phyloP scores from a whole-genome alignment of 2,329 filamentous ascomycete genomes.

The Claviceps digitariae region DNA sequence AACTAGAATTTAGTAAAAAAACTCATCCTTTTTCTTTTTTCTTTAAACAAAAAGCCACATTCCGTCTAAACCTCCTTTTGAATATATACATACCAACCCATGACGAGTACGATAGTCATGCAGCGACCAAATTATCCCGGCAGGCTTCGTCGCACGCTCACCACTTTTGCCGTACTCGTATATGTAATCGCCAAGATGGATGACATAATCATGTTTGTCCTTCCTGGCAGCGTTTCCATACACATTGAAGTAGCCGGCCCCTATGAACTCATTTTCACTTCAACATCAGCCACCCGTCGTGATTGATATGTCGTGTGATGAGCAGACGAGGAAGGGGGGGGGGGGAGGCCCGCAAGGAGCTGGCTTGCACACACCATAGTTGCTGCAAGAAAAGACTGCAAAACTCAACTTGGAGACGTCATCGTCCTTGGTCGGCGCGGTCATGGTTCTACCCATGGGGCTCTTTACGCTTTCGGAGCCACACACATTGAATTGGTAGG shows the following conservation, averaged over 20 bases:
- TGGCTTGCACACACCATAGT: slow-evolving; percentile 36
- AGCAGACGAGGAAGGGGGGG: neutral
- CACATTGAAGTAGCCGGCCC: slow-evolving; percentile 42
- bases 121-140: slow-evolving; percentile 19
- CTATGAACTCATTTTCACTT: slow-evolving; percentile 1
- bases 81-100: slow-evolving; percentile 16
- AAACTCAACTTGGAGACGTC: slow-evolving; percentile 44
- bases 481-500: slow-evolving; percentile 58
- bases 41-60: no score
- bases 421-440: slow-evolving; percentile 44
- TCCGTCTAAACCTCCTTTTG: neutral
- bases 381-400: slow-evolving; percentile 59
- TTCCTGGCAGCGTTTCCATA: slow-evolving; percentile 46
- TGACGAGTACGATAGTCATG: slow-evolving; percentile 30
- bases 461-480: slow-evolving; percentile 42
- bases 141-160: slow-evolving; percentile 18
- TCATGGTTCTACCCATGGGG: slow-evolving; percentile 56
- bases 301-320: no score
- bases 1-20: neutral
- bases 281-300: neutral
- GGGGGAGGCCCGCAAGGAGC: no score
- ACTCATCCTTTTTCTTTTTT: neutral
- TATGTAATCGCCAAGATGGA: slow-evolving; percentile 49
- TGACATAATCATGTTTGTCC: slow-evolving; percentile 44
- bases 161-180: slow-evolving; percentile 38